Evolutionary conservation across 2,329 filamentous ascomycete genomes (phyloP).

Genomic region (Sclerotinia sclerotiorum): DNA sequence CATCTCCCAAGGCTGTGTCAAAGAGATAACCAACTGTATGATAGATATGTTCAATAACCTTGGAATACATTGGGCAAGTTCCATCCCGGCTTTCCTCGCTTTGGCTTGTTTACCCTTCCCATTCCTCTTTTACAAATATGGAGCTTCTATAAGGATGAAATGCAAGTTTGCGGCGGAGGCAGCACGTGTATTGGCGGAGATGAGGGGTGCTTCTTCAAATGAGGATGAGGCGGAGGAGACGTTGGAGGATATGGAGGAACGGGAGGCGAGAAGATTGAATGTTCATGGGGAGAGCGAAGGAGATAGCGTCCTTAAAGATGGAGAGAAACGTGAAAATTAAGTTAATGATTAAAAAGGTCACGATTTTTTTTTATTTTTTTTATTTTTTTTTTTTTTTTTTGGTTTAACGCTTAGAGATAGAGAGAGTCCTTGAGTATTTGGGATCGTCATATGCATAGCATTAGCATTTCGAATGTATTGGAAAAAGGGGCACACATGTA

Average conservation of each 20-base stretch:
- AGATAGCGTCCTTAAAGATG: too few species aligned
- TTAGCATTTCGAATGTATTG: not conserved
- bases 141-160: constrained; percentile 58
- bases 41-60: constrained; percentile 43
- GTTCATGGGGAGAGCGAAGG: not conserved
- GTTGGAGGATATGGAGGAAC: constrained; percentile 19
- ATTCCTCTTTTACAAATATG: constrained; percentile 76
- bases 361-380: too few species aligned
- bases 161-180: constrained; percentile 71
- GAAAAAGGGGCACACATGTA: not conserved
- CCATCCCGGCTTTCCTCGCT: constrained; percentile 71
- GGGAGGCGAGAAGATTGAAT: constrained; percentile 8
- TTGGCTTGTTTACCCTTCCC: constrained; percentile 71
- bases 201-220: not conserved
- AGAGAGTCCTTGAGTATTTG: not conserved
- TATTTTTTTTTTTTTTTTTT: too few species aligned
- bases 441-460: not conserved
- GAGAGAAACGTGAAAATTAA: not conserved
- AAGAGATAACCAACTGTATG: constrained; percentile 14
- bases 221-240: constrained; percentile 9
- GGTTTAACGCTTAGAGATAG: not conserved
- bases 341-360: not conserved
- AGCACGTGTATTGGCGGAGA: constrained; percentile 35
- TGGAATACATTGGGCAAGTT: constrained; percentile 74
- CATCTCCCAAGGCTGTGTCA: not conserved